A percentile compares a stretch with the other conserved stretches of the same genome.
phyloP scores from a whole-genome alignment of 2,329 filamentous ascomycete species.

The Raffaelea albimanens region DNA sequence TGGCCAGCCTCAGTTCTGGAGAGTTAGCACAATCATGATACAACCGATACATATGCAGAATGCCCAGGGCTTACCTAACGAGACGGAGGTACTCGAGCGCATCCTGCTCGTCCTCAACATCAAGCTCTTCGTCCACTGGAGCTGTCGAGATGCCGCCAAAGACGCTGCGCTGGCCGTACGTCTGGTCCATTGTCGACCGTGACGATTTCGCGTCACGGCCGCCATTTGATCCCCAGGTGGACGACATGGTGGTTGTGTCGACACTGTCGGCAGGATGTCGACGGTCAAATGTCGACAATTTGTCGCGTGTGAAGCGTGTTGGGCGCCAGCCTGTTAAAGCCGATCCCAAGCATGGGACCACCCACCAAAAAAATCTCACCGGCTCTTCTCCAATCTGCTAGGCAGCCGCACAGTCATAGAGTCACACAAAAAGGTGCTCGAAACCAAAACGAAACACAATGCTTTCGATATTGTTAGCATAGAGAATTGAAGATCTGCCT shows the following conservation, averaged over 20 bases:
- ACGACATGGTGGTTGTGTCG: neutral
- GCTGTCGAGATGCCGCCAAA: constrained; percentile 50
- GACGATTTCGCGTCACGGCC: constrained; percentile 1
- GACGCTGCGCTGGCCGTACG: constrained; percentile 63
- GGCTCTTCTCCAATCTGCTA: too few species aligned
- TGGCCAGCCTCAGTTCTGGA: constrained; percentile 63
- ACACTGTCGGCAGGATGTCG: too few species aligned
- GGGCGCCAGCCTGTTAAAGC: too few species aligned
- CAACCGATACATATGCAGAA: neutral
- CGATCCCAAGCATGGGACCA: too few species aligned
- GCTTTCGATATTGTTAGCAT: too few species aligned
- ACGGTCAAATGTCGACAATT: too few species aligned
- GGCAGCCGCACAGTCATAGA: too few species aligned
- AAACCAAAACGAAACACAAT: too few species aligned
- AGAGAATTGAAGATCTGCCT: too few species aligned
- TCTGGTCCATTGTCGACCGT: constrained; percentile 48
- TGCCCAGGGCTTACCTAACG: constrained; percentile 49
- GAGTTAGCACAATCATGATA: constrained; percentile 32
- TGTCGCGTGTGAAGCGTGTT: too few species aligned
- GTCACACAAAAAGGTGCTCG: too few species aligned
- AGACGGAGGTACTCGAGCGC: constrained; percentile 61
- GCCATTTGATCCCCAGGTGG: neutral
- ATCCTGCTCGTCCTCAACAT: constrained; percentile 59
- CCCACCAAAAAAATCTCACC: too few species aligned
- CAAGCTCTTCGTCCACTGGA: constrained; percentile 45